Percentiles rank a stretch among this genome's conserved stretches.
These are phyloP conservation scores for Sugiyamaella grinbergsii DNA, from an alignment of 1,139 yeast species.

Conservation along the genomic window DNA sequence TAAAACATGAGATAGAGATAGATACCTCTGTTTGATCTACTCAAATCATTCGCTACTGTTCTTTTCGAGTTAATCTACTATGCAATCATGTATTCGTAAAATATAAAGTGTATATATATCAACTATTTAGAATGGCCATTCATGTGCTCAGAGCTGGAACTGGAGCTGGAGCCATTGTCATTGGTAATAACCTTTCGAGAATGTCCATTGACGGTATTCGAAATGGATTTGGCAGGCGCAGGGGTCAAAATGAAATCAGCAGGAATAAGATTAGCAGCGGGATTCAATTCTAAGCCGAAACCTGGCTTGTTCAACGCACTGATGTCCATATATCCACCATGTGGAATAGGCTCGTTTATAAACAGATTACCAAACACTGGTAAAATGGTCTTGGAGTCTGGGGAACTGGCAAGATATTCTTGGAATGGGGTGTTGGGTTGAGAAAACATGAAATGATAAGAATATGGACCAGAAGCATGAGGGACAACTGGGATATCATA, in stretches of 20 bases:
- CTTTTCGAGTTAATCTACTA: neutral
- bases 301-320: constrained; percentile 48
- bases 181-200: constrained; percentile 1
- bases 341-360: constrained; percentile 51
- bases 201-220: constrained; percentile 7
- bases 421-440: constrained; percentile 55
- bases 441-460: constrained; percentile 53
- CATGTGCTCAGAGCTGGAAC: neutral
- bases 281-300: constrained; percentile 51
- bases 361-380: constrained; percentile 53
- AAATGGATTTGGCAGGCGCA: constrained; percentile 46
- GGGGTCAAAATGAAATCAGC: constrained; percentile 47
- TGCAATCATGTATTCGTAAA: neutral
- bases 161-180: neutral
- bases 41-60: neutral
- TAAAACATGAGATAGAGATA: no score
- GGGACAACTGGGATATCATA: constrained; percentile 56
- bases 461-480: constrained; percentile 55
- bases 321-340: constrained; percentile 47
- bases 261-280: constrained; percentile 47
- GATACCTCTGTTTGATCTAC: neutral
- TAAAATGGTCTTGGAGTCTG: constrained; percentile 49
- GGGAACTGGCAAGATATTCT: constrained; percentile 54
- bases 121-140: constrained; percentile 2
- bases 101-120: neutral